Evolutionary conservation across 352 stramenopile species (phyloP).

Genomic region (Peronospora destructor): DNA sequence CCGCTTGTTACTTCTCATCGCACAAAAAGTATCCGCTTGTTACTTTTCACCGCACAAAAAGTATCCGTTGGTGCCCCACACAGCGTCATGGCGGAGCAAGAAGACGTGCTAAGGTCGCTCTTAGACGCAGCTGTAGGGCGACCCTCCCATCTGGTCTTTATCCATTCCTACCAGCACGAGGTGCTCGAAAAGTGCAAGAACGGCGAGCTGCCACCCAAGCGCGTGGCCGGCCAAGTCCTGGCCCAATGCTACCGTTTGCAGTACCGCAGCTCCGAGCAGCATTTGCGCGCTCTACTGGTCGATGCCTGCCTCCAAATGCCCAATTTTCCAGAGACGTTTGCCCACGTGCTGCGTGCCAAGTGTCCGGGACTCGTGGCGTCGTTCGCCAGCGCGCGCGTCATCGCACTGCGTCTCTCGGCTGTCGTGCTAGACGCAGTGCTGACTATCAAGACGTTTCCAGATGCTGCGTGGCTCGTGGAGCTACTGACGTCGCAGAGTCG

Average conservation of each 20-base stretch:
- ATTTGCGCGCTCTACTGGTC: slow-evolving; percentile 46
- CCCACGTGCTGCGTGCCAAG: slow-evolving; percentile 35
- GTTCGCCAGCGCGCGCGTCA: slow-evolving; percentile 46
- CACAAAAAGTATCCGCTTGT: too few relatives aligned
- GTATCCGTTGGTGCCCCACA: neutral
- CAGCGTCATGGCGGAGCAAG: slow-evolving; percentile 26
- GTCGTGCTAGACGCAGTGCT: slow-evolving; percentile 42
- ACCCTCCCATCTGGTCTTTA: slow-evolving; percentile 39
- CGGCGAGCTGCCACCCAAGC: slow-evolving; percentile 57
- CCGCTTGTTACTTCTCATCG: neutral
- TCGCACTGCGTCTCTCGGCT: slow-evolving; percentile 52
- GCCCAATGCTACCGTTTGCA: slow-evolving; percentile 46
- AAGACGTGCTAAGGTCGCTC: slow-evolving; percentile 60
- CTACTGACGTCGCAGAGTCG: slow-evolving; percentile 40
- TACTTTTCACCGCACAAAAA: neutral
- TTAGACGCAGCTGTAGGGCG: slow-evolving; percentile 48
- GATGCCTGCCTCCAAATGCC: slow-evolving; percentile 29
- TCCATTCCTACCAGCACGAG: slow-evolving; percentile 66
- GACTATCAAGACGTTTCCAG: neutral
- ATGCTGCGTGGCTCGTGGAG: slow-evolving; percentile 38
- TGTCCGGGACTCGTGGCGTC: slow-evolving; percentile 36
- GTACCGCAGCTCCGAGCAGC: slow-evolving; percentile 45
- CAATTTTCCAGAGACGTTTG: slow-evolving; percentile 46
- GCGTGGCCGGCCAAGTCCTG: slow-evolving; percentile 54
- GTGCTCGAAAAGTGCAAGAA: slow-evolving; percentile 53